Conservation (phyloP, 2,329 filamentous ascomycete genomes). For the Colletotrichum navitas region DNA sequence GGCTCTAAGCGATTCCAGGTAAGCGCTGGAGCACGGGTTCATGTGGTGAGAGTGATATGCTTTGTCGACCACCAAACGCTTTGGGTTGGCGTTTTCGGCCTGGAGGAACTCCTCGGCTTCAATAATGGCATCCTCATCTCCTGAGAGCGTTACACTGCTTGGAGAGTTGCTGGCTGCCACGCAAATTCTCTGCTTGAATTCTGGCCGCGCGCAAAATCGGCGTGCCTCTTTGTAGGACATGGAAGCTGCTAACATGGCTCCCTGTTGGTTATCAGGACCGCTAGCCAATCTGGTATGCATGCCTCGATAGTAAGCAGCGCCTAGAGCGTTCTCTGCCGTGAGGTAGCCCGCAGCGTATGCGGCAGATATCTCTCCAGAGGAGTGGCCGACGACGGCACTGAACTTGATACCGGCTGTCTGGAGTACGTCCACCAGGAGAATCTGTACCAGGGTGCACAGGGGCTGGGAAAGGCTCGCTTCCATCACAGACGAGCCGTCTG, state of each 20-base stretch:
- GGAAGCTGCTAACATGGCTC: background rate
- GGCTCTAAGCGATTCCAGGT: background rate
- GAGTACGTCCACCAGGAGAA: constrained; percentile 47
- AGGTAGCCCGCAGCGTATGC: constrained; percentile 63
- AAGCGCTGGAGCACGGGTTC: constrained; percentile 5
- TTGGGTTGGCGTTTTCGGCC: constrained; percentile 35
- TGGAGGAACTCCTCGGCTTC: background rate
- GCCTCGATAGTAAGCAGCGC: background rate
- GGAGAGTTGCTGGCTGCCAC: background rate
- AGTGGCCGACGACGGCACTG: constrained; percentile 59
- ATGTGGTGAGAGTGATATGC: constrained; percentile 52
- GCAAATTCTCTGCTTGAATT: background rate
- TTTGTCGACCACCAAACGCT: constrained; percentile 47
- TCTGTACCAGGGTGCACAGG: constrained; percentile 36
- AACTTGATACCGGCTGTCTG: constrained; percentile 50
- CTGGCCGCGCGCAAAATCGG: background rate
- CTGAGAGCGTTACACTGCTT: background rate
- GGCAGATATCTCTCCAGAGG: constrained; percentile 63
- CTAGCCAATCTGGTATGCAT: background rate
- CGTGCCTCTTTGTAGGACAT: background rate
- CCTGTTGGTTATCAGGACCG: background rate
- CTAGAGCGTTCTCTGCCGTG: background rate
- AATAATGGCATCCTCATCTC: background rate
- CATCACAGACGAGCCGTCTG: background rate
- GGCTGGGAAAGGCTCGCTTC: constrained; percentile 34